Conservation (phyloP, 1,284 basidiomycete species). For the Irpex sp. region DNA sequence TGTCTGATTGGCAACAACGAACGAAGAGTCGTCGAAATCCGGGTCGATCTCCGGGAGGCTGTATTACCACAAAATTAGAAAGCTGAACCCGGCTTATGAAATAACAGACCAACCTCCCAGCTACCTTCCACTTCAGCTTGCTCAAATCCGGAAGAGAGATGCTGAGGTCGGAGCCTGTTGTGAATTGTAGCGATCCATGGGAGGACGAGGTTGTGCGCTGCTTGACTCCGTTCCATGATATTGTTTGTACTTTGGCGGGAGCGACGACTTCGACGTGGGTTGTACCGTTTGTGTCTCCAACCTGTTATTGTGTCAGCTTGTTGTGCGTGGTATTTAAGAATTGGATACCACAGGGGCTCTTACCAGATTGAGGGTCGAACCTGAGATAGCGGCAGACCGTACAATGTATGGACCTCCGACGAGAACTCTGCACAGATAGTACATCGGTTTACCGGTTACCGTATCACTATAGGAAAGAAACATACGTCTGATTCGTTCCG, state of each 20-base stretch:
- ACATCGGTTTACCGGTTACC: neutral
- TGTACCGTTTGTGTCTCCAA: constrained; percentile 46
- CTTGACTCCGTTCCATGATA: constrained; percentile 44
- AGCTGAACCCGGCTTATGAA: neutral
- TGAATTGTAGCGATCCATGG: constrained; percentile 31
- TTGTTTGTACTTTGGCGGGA: constrained; percentile 30
- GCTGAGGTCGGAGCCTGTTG: constrained; percentile 16
- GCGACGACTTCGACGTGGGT: constrained; percentile 42
- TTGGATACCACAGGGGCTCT: neutral
- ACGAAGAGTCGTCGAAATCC: constrained; percentile 42
- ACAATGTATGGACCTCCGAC: constrained; percentile 50
- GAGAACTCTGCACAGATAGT: constrained; percentile 32
- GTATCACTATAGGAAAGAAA: neutral
- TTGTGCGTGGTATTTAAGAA: neutral
- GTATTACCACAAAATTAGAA: neutral
- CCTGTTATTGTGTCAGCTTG: constrained; percentile 21
- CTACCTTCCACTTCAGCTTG: constrained; percentile 40
- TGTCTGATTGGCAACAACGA: constrained; percentile 37
- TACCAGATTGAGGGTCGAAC: constrained; percentile 34
- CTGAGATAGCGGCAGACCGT: constrained; percentile 37
- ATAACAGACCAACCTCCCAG: constrained; percentile 30
- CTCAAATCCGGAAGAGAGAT: constrained; percentile 32
- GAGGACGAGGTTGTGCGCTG: constrained; percentile 22
- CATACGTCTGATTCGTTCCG: constrained; percentile 43
- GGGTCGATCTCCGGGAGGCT: constrained; percentile 42